Percentiles rank a stretch among this genome's conserved stretches.
These are phyloP conservation scores for Boeremia lycopersici DNA, from an alignment of 2,329 filamentous ascomycete genomes.

Conservation along the genomic window DNA sequence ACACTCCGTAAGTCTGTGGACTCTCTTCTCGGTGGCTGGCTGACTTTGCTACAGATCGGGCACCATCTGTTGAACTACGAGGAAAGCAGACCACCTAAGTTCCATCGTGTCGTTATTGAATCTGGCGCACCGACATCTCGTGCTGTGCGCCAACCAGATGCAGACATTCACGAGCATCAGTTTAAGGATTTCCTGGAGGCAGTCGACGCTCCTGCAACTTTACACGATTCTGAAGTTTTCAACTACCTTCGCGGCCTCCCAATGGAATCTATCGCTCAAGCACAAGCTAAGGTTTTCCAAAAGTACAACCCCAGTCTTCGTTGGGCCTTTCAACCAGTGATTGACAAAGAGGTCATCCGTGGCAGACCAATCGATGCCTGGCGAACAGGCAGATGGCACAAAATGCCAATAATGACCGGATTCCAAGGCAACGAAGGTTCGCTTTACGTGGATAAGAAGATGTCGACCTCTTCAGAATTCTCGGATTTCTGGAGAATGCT, in stretches of 20 bases:
- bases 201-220: constrained; percentile 40
- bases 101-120: constrained; percentile 56
- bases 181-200: constrained; percentile 51
- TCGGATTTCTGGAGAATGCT: constrained; percentile 65
- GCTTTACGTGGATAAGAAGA: constrained; percentile 62
- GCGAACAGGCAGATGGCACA: constrained; percentile 59
- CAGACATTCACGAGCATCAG: constrained; percentile 52
- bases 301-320: constrained; percentile 54
- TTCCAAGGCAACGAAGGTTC: constrained; percentile 75
- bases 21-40: background rate
- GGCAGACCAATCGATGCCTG: constrained; percentile 65
- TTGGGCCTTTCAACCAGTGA: constrained; percentile 62
- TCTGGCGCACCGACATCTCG: constrained; percentile 56
- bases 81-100: constrained; percentile 45
- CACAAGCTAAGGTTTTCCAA: constrained; percentile 53
- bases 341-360: constrained; percentile 66
- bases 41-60: constrained; percentile 55
- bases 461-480: constrained; percentile 60
- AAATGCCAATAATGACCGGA: constrained; percentile 69
- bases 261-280: constrained; percentile 44
- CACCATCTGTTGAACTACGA: constrained; percentile 66
- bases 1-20: constrained; percentile 14
- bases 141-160: constrained; percentile 51
- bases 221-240: background rate
- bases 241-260: constrained; percentile 48